phyloP scores from a whole-genome alignment of 2,329 filamentous ascomycete genomes.

The Scedosporium boydii region DNA sequence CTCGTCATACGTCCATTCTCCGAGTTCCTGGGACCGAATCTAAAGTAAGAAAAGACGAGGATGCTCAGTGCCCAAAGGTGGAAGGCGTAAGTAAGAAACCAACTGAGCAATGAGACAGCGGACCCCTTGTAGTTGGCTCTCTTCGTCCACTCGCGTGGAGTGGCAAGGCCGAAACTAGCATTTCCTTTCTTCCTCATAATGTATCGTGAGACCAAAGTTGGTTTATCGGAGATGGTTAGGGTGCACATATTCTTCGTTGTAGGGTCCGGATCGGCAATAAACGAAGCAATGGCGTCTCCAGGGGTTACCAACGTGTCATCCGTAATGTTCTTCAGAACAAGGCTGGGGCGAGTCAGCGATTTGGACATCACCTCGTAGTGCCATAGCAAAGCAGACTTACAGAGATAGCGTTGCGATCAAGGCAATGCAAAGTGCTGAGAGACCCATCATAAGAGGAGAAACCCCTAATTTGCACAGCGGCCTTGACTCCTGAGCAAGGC shows the following conservation, averaged over 20 bases:
- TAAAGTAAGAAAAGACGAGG: slow-evolving; percentile 25
- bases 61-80: slow-evolving; percentile 3
- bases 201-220: neutral
- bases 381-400: neutral
- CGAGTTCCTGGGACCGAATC: slow-evolving; percentile 26
- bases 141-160: slow-evolving; percentile 33
- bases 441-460: neutral
- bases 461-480: neutral
- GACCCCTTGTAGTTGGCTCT: slow-evolving; percentile 32
- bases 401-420: slow-evolving; percentile 1
- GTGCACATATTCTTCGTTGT: slow-evolving; percentile 25
- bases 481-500: slow-evolving; percentile 3
- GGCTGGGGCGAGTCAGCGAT: neutral
- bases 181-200: slow-evolving; percentile 20
- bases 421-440: slow-evolving; percentile 2
- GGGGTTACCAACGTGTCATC: slow-evolving; percentile 35
- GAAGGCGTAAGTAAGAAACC: slow-evolving; percentile 18
- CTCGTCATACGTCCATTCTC: slow-evolving; percentile 8
- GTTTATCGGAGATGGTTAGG: slow-evolving; percentile 11
- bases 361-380: no score
- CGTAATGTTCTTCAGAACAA: neutral
- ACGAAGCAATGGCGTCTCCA: slow-evolving; percentile 39
- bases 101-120: slow-evolving; percentile 27
- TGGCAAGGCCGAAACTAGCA: slow-evolving; percentile 16
- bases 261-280: slow-evolving; percentile 34